phyloP scores from a whole-genome alignment of 306 rosid species.

The Vigna radiata region DNA sequence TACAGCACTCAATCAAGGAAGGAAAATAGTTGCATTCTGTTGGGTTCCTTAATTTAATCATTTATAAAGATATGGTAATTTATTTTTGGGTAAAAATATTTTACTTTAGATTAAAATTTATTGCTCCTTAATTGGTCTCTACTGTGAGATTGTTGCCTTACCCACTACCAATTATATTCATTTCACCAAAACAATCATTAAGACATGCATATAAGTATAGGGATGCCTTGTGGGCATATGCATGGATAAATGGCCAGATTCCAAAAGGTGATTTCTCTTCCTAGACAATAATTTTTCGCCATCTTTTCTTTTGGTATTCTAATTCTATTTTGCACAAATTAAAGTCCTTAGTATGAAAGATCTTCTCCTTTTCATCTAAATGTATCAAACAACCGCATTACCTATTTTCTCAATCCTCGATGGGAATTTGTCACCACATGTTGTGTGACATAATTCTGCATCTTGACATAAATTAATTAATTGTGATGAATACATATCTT shows the following conservation, averaged over 20 bases:
- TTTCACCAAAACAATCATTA: constrained; percentile 5
- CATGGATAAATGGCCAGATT: constrained; percentile 31
- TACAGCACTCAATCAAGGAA: constrained; percentile 23
- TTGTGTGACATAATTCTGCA: constrained; percentile 30
- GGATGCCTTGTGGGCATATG: constrained; percentile 20
- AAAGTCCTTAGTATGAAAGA: constrained; percentile 19
- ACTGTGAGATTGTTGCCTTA: constrained; percentile 34
- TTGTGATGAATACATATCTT: constrained; percentile 5
- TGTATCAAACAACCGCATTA: constrained; percentile 28
- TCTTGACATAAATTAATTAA: constrained; percentile 15
- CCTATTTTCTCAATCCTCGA: constrained; percentile 22
- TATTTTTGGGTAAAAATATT: background rate
- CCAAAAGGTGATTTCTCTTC: constrained; percentile 15
- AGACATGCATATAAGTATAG: constrained; percentile 8
- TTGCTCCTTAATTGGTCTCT: constrained; percentile 30
- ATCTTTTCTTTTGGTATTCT: constrained; percentile 33
- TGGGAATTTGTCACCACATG: constrained; percentile 19
- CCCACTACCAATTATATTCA: constrained; percentile 5
- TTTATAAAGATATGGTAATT: constrained; percentile 4
- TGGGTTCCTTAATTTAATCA: background rate
- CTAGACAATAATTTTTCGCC: constrained; percentile 21
- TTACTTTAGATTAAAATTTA: constrained; percentile 16
- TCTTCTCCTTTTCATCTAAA: constrained; percentile 33
- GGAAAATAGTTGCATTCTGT: constrained; percentile 32
- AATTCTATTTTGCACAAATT: constrained; percentile 23